A percentile compares a stretch with the other conserved stretches of the same genome.
Conservation (phyloP, 2,329 filamentous ascomycete species). For the Aspergillus quadrilineatus region DNA sequence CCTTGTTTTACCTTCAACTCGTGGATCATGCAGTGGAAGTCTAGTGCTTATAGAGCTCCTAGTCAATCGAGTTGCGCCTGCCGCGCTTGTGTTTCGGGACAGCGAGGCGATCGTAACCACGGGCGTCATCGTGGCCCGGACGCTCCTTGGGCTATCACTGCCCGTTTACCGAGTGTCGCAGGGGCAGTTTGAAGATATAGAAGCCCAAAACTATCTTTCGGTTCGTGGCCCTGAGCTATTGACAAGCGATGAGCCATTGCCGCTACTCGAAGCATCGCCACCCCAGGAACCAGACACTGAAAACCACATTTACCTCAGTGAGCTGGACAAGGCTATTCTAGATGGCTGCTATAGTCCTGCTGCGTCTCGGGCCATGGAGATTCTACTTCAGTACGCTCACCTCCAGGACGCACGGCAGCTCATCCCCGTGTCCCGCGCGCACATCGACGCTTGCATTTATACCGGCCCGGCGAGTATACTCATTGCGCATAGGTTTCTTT, state of each 20-base stretch:
- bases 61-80: slow-evolving; percentile 40
- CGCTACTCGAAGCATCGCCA: neutral
- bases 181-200: neutral
- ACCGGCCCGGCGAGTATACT: slow-evolving; percentile 40
- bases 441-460: slow-evolving; percentile 48
- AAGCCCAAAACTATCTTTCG: neutral
- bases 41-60: slow-evolving; percentile 48
- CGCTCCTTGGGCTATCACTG: slow-evolving; percentile 42
- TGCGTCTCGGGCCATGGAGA: slow-evolving; percentile 37
- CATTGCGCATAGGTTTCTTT: slow-evolving; percentile 38
- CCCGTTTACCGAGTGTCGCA: slow-evolving; percentile 34
- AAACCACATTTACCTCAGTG: slow-evolving; percentile 20
- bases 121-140: slow-evolving; percentile 46
- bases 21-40: slow-evolving; percentile 51
- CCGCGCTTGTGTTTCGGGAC: slow-evolving; percentile 44
- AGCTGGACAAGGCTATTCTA: slow-evolving; percentile 27
- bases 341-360: slow-evolving; percentile 36
- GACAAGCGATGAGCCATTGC: neutral
- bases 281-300: neutral
- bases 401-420: slow-evolving; percentile 36
- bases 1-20: slow-evolving; percentile 48
- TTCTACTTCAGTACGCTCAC: slow-evolving; percentile 40
- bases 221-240: neutral
- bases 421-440: slow-evolving; percentile 42
- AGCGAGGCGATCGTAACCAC: slow-evolving; percentile 48